Evolutionary conservation across 257 asterid species (phyloP).

Genomic region (Solanum chilense): DNA sequence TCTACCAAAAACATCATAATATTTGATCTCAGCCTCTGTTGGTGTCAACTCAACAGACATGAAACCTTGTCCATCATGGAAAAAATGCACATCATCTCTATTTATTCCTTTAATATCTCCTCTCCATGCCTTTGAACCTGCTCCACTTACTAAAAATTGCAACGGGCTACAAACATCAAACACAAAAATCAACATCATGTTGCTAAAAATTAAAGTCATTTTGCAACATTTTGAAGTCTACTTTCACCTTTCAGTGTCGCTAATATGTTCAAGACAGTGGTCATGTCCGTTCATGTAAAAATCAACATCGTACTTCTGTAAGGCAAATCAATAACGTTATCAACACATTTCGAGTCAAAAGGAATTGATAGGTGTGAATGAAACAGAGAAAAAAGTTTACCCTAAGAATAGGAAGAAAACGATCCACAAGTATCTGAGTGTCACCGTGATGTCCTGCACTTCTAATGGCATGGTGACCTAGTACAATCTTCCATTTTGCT

Average conservation of each 20-base stretch:
- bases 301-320: constrained; percentile 58
- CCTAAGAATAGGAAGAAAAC: constrained; percentile 76
- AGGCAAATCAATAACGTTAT: neutral
- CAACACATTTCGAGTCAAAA: neutral
- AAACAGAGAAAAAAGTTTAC: constrained; percentile 10
- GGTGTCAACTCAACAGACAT: constrained; percentile 47
- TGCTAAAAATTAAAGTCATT: neutral
- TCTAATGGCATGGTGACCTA: constrained; percentile 84
- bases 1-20: constrained; percentile 59
- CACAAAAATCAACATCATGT: neutral
- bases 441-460: constrained; percentile 95
- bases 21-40: constrained; percentile 23
- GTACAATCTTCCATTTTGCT: constrained; percentile 79
- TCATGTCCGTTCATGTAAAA: constrained; percentile 80
- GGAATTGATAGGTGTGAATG: neutral
- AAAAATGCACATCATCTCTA: constrained; percentile 25
- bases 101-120: constrained; percentile 44
- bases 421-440: constrained; percentile 45
- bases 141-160: constrained; percentile 73
- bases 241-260: constrained; percentile 38
- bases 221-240: neutral
- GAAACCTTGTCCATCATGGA: constrained; percentile 86
- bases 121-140: constrained; percentile 92
- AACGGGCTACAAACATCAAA: constrained; percentile 37
- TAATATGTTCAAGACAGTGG: constrained; percentile 70